These are phyloP conservation scores for Apophysomyces variabilis DNA, from an alignment of 371 early-diverging fungal genomes.

Conservation along the genomic window DNA sequence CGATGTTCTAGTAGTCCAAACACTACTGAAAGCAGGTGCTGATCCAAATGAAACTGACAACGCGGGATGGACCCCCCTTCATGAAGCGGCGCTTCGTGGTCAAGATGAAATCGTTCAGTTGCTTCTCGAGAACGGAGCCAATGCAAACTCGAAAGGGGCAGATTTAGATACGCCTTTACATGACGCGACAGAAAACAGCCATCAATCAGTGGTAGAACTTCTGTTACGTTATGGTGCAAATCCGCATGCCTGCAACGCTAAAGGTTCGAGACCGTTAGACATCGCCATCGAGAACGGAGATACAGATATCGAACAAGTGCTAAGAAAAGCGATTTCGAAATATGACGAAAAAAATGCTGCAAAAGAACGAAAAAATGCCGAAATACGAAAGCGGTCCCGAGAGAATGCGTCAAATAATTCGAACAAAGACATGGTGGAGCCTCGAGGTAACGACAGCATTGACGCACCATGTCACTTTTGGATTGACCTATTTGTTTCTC, in stretches of 20 bases:
- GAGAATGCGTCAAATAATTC: background rate
- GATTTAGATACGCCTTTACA: conserved; percentile 82
- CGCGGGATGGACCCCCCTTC: conserved; percentile 79
- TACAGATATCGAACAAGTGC: conserved; percentile 32
- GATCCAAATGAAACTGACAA: conserved; percentile 75
- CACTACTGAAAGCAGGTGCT: conserved; percentile 71
- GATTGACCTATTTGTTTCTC: conserved; percentile 4
- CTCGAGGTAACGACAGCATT: background rate
- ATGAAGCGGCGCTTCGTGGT: conserved; percentile 78
- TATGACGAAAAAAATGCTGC: conserved; percentile 16
- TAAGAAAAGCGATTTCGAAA: conserved; percentile 17
- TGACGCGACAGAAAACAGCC: conserved; percentile 77
- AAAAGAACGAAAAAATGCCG: background rate
- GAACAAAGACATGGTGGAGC: background rate
- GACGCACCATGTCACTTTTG: background rate
- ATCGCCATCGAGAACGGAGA: conserved; percentile 59
- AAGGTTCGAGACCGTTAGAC: conserved; percentile 59
- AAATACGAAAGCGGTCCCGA: background rate
- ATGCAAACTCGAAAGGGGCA: conserved; percentile 70
- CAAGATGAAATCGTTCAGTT: conserved; percentile 62
- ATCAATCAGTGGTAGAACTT: conserved; percentile 62
- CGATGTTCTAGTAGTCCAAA: conserved; percentile 55
- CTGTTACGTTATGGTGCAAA: conserved; percentile 68
- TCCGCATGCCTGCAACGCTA: conserved; percentile 52
- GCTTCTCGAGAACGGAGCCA: conserved; percentile 74